These are phyloP conservation scores for Phytophthora cactorum DNA, from an alignment of 352 stramenopile genomes.

Conservation along the genomic window DNA sequence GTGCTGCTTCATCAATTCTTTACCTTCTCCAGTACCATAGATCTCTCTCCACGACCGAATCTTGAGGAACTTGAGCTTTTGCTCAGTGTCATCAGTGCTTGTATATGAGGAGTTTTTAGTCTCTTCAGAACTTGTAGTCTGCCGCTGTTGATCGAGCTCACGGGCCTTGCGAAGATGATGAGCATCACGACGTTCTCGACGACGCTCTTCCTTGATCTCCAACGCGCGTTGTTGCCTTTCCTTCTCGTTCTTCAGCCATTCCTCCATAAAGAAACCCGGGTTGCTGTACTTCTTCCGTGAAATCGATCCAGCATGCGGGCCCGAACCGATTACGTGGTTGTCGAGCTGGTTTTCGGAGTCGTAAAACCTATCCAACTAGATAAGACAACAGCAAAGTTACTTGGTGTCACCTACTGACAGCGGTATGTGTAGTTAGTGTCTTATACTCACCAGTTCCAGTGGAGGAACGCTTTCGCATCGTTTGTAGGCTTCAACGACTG, in stretches of 20 bases:
- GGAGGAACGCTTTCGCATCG: constrained; percentile 48
- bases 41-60: constrained; percentile 72
- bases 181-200: constrained; percentile 26
- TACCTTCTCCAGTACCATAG: constrained; percentile 66
- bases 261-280: constrained; percentile 62
- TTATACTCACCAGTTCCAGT: constrained; percentile 45
- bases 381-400: not conserved
- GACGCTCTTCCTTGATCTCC: constrained; percentile 39
- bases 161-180: constrained; percentile 20
- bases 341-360: constrained; percentile 5
- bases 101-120: constrained; percentile 15
- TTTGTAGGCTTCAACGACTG: constrained; percentile 38
- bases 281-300: constrained; percentile 65
- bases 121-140: constrained; percentile 25
- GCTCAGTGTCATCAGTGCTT: constrained; percentile 33
- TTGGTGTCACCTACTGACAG: not conserved
- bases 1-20: constrained; percentile 51
- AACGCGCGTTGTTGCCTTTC: constrained; percentile 40
- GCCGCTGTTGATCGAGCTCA: constrained; percentile 20
- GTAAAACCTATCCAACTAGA: constrained; percentile 50
- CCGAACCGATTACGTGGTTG: not conserved
- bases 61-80: constrained; percentile 56
- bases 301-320: constrained; percentile 9
- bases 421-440: not conserved
- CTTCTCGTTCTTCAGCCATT: constrained; percentile 61